Conservation (phyloP, 2,329 filamentous ascomycete genomes). For the Phaeosphaeriaceae sp. region DNA sequence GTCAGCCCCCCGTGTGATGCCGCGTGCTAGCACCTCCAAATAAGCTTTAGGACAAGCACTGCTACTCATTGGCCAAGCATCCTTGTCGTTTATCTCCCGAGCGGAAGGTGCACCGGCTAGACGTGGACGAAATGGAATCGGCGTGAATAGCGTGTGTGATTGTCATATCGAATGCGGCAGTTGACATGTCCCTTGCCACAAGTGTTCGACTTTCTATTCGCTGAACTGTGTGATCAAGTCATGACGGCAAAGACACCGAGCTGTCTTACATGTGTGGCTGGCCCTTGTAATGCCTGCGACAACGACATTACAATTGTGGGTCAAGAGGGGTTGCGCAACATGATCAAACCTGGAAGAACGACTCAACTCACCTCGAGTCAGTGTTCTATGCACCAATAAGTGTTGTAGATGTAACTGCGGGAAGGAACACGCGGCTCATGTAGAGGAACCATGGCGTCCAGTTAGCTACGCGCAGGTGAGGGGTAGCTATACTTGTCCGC, state of each 20-base stretch:
- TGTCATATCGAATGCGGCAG: not conserved
- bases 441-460: not conserved
- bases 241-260: not conserved
- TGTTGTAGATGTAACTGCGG: too few species aligned
- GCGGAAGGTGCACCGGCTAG: conserved; percentile 16
- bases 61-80: conserved; percentile 31
- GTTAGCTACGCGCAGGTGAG: not conserved
- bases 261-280: not conserved
- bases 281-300: not conserved
- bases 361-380: not conserved
- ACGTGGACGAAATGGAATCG: conserved; percentile 5
- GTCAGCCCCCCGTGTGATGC: conserved; percentile 30
- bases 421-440: not conserved
- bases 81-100: conserved; percentile 30
- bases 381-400: too few species aligned
- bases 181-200: not conserved
- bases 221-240: not conserved
- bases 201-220: not conserved
- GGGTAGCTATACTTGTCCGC: not conserved
- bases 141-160: conserved; percentile 11
- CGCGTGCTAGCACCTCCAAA: conserved; percentile 23
- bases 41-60: conserved; percentile 36
- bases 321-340: not conserved
- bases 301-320: not conserved
- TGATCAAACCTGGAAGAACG: not conserved